Evolutionary conservation across 2,329 filamentous ascomycete species (phyloP).

Genomic region (Penicillium polonicum): DNA sequence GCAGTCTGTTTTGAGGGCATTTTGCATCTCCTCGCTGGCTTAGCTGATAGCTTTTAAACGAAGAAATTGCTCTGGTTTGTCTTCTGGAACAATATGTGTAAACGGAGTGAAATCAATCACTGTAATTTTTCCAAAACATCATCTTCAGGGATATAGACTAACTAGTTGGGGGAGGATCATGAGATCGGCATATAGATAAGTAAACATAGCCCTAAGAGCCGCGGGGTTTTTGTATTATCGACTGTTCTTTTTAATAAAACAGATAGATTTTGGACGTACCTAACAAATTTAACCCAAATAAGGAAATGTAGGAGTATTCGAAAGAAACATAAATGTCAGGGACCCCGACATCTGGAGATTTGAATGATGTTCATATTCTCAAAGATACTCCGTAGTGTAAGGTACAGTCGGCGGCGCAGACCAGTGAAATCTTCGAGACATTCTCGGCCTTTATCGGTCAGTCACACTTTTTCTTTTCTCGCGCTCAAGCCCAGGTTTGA

Average conservation of each 20-base stretch:
- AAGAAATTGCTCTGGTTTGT: neutral
- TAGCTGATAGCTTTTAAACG: neutral
- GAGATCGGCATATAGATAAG: neutral
- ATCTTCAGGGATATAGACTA: neutral
- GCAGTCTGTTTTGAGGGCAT: neutral
- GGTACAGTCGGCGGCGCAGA: conserved; percentile 23
- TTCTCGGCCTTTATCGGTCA: conserved; percentile 19
- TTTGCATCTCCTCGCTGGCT: neutral
- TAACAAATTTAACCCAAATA: neutral
- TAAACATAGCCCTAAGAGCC: neutral
- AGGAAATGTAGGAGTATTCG: neutral
- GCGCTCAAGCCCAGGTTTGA: neutral
- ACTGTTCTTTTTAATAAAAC: too few species aligned
- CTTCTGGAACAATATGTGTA: neutral
- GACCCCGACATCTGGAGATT: neutral
- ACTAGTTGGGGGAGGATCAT: neutral
- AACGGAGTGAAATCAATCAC: neutral
- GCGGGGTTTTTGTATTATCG: neutral
- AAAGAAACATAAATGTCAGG: neutral
- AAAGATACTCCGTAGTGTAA: conserved; percentile 13
- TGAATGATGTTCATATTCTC: conserved; percentile 3
- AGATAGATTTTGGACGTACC: neutral
- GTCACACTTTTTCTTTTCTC: conserved; percentile 5
- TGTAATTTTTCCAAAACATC: too few species aligned
- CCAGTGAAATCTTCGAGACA: conserved; percentile 25